Evolutionary conservation across 305 asterid genomes (phyloP), one percentile per base, ranked within the genome.

Genomic region (Andrographis paniculata): DNA sequence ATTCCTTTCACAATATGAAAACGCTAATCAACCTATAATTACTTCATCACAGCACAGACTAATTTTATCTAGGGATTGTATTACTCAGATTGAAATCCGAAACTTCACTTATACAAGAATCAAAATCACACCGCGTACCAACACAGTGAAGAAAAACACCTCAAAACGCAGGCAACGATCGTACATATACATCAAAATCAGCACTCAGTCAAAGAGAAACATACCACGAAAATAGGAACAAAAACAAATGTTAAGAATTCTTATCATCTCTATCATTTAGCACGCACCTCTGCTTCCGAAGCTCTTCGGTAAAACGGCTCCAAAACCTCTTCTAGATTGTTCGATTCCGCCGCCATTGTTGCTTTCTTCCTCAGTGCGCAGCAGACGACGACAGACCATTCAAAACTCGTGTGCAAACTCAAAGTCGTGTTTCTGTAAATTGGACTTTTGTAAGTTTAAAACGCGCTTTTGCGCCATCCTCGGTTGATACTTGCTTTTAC

Each of bases 251-350:
- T n/a, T n/a, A n/a, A n/a, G n/a, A n/a, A n/a, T n/a, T n/a, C n/a
- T n/a, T n/a, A n/a, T n/a, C n/a, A n/a, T n/a, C n/a, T n/a, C n/a
- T n/a, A n/a, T n/a, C n/a, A n/a, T n/a, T n/a, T n/a, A n/a, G n/a
- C n/a, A n/a, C n/a, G n/a, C n/a, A 14, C 97, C 97, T 88, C 94
- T 35, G 95, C 94, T 55, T 88, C 93, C 7, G 77, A 59, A 56
- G 98, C 95, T 78, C 95, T 77, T 45, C 69, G 77, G 66, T 77
- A 64, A 62, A 84, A 77, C 62, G 93, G 94, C 56, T 49, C 71
- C 75, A 89, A 52, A 46, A 65, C 39, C 63, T 76, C 79, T 54
- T 71, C 64, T 44, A 76, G 61, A 66, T 62, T 56, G 41, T 61
- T 66, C 23, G 68, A 59, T 50, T 63, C 80, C 17, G 73, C 83